Conservation (phyloP, 352 stramenopile species). For the Phytophthora idaei region DNA sequence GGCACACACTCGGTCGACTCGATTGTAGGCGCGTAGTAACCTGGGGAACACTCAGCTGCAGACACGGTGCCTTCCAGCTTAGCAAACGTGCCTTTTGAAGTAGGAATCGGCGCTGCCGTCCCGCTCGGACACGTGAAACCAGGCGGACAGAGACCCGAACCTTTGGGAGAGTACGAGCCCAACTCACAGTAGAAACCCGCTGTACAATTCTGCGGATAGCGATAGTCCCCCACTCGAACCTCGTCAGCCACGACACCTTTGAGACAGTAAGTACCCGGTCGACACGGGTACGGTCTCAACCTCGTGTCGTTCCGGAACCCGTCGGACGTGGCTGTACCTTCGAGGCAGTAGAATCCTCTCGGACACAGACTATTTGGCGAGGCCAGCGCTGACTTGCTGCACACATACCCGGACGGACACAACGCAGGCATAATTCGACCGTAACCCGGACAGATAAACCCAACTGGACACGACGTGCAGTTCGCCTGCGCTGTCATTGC, state of each 20-base stretch:
- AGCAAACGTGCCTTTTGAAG: slow-evolving; percentile 91
- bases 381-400: slow-evolving; percentile 80
- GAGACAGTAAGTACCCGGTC: slow-evolving; percentile 95
- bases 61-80: slow-evolving; percentile 92
- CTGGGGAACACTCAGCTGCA: slow-evolving; percentile 92
- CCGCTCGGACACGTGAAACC: slow-evolving; percentile 95
- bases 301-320: slow-evolving; percentile 97
- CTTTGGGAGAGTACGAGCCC: slow-evolving; percentile 91
- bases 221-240: slow-evolving; percentile 86
- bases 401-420: slow-evolving; percentile 94
- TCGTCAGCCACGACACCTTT: slow-evolving; percentile 92
- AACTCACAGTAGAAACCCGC: slow-evolving; percentile 96
- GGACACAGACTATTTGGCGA: slow-evolving; percentile 94
- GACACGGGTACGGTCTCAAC: slow-evolving; percentile 94
- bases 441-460: slow-evolving; percentile 95
- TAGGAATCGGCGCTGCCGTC: slow-evolving; percentile 94
- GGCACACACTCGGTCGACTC: slow-evolving; percentile 93
- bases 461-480: slow-evolving; percentile 90
- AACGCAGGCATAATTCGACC: slow-evolving; percentile 90
- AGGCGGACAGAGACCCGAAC: slow-evolving; percentile 92
- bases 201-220: slow-evolving; percentile 93
- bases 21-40: slow-evolving; percentile 97
- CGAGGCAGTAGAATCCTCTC: slow-evolving; percentile 94
- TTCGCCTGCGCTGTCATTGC: slow-evolving; percentile 90
- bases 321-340: slow-evolving; percentile 94